Conservation (phyloP, 2,329 filamentous ascomycete species). For the Aureobasidium vineae region DNA sequence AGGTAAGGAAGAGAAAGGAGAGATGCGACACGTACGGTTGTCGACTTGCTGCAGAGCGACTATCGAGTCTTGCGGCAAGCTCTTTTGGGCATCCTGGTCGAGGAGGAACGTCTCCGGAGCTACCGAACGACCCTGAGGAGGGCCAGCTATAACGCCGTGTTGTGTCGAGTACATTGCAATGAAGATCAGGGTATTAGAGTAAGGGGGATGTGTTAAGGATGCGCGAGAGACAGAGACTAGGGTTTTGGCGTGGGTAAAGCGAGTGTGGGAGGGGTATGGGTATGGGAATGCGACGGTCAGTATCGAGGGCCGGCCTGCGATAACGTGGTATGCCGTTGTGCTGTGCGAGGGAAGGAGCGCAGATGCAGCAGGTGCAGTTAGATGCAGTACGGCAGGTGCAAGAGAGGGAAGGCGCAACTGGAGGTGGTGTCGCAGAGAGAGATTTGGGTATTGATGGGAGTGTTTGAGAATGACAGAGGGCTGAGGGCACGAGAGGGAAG, state of each 20-base stretch:
- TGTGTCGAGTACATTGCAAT: slow-evolving; percentile 48
- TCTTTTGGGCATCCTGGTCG: slow-evolving; percentile 94
- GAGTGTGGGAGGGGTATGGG: slow-evolving; percentile 13
- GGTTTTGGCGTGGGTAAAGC: not conserved
- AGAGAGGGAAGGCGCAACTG: slow-evolving; percentile 7
- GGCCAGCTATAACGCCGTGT: slow-evolving; percentile 78
- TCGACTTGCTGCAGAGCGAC: slow-evolving; percentile 98
- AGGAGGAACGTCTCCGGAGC: slow-evolving; percentile 99
- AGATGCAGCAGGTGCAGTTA: not conserved
- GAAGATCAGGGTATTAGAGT: slow-evolving; percentile 10
- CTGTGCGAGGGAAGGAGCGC: not conserved
- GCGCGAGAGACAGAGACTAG: no score
- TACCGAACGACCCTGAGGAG: slow-evolving; percentile 61
- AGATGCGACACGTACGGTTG: slow-evolving; percentile 65
- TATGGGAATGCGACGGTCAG: no score
- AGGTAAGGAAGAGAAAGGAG: not conserved
- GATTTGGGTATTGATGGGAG: not conserved
- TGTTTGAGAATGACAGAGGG: slow-evolving; percentile 26
- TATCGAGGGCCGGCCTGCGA: slow-evolving; percentile 26
- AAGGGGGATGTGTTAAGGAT: slow-evolving; percentile 5
- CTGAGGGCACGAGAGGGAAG: slow-evolving; percentile 18
- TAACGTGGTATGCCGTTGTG: slow-evolving; percentile 3
- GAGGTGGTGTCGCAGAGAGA: slow-evolving; percentile 22
- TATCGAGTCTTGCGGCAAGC: slow-evolving; percentile 91
- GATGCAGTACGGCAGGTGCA: not conserved